Conservation (phyloP, 805 yeast species). For the Naumovozyma castellii region DNA sequence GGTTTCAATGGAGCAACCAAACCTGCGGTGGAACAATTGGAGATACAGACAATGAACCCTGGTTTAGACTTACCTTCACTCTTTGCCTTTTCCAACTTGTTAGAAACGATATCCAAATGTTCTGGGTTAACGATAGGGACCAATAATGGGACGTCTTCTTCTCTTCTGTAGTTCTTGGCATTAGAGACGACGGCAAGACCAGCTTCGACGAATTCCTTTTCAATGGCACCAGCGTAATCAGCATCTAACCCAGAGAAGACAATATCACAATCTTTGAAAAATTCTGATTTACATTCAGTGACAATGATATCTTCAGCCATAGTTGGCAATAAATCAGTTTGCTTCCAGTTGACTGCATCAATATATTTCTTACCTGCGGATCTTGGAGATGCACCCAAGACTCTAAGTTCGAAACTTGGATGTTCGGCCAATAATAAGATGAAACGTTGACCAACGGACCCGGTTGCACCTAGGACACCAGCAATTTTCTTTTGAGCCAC, state of each 20-base stretch:
- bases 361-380: constrained; percentile 84
- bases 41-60: constrained; percentile 88
- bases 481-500: constrained; percentile 34
- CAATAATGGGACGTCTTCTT: constrained; percentile 74
- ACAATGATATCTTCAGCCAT: constrained; percentile 55
- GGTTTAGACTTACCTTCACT: constrained; percentile 47
- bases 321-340: constrained; percentile 72
- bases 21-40: constrained; percentile 98
- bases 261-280: constrained; percentile 81
- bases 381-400: constrained; percentile 85
- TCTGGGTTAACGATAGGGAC: constrained; percentile 94
- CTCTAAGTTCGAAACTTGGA: constrained; percentile 79
- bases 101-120: constrained; percentile 66
- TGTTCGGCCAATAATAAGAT: constrained; percentile 75
- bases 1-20: constrained; percentile 94
- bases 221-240: constrained; percentile 88
- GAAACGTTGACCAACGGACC: constrained; percentile 95
- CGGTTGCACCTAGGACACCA: constrained; percentile 97
- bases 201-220: constrained; percentile 68
- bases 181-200: constrained; percentile 85
- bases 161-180: constrained; percentile 93
- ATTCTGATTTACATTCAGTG: constrained; percentile 64
- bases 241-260: constrained; percentile 93
- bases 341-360: constrained; percentile 92
- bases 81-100: constrained; percentile 45